Evolutionary conservation across 179 eudicot genomes (phyloP).

Genomic region (Camellia oleifera): DNA sequence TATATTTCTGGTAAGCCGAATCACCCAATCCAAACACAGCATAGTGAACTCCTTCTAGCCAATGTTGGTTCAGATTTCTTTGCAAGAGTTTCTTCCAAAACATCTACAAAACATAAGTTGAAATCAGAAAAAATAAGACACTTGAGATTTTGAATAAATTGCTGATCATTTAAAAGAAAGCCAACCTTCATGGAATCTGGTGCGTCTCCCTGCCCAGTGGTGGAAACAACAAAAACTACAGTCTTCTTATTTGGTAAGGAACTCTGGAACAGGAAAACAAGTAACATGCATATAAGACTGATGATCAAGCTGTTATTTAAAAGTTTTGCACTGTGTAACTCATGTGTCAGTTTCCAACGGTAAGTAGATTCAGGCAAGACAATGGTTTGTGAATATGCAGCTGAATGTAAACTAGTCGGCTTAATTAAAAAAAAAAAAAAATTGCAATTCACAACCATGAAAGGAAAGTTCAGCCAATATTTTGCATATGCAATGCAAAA

Average conservation of each 20-base stretch:
- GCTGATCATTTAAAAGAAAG: slow-evolving; percentile 3
- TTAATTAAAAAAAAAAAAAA: not conserved
- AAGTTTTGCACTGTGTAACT: not conserved
- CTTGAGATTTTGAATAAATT: not conserved
- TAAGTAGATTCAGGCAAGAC: slow-evolving; percentile 1
- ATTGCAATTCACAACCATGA: not conserved
- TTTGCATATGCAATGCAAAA: not conserved
- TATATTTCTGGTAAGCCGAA: slow-evolving; percentile 96
- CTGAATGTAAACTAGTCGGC: not conserved
- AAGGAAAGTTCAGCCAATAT: not conserved
- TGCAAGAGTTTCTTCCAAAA: slow-evolving; percentile 91
- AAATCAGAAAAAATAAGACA: slow-evolving; percentile 5
- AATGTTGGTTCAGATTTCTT: slow-evolving; percentile 50
- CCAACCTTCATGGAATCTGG: slow-evolving; percentile 91
- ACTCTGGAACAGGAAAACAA: slow-evolving; percentile 37
- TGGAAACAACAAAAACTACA: slow-evolving; percentile 79
- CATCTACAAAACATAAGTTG: slow-evolving; percentile 40
- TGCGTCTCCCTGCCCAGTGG: slow-evolving; percentile 92
- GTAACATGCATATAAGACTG: not conserved
- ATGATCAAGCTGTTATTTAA: not conserved
- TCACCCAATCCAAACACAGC: slow-evolving; percentile 99
- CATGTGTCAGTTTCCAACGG: not conserved
- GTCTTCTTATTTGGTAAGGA: slow-evolving; percentile 42
- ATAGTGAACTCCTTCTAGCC: slow-evolving; percentile 75
- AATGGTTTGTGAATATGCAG: not conserved